Percentiles rank a stretch among this genome's conserved stretches.
Conservation (phyloP, 2,329 filamentous ascomycete species). For the Talaromyces amestolkiae region DNA sequence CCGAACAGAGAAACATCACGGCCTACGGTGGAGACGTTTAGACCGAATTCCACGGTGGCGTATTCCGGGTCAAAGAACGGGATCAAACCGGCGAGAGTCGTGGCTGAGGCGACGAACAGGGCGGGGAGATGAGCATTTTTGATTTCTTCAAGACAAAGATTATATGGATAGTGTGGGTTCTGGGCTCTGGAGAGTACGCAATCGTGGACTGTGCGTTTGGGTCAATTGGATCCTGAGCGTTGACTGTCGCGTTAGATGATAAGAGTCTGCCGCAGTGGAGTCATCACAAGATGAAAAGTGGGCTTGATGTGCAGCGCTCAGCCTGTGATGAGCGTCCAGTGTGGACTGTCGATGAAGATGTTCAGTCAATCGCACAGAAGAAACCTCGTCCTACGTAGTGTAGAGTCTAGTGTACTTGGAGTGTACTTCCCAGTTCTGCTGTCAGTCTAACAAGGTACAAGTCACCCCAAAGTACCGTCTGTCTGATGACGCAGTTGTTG, state of each 20-base stretch:
- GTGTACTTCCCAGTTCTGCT: background rate
- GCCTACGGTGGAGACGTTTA: constrained; percentile 30
- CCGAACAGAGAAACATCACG: constrained; percentile 28
- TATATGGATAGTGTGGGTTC: background rate
- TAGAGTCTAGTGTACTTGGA: background rate
- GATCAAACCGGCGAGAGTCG: constrained; percentile 34
- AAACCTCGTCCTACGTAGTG: background rate
- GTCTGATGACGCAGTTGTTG: constrained; percentile 3
- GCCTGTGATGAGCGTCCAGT: background rate
- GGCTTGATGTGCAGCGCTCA: background rate
- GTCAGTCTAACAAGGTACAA: background rate
- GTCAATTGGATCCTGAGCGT: background rate
- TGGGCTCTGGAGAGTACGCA: background rate
- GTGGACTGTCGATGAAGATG: background rate
- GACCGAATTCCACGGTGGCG: constrained; percentile 36
- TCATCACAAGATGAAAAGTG: constrained; percentile 18
- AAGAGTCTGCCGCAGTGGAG: constrained; percentile 14
- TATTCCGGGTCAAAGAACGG: constrained; percentile 31
- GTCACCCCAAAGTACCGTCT: background rate
- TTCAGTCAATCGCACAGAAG: background rate
- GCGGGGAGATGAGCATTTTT: background rate
- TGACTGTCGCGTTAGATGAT: background rate
- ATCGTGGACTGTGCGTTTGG: background rate
- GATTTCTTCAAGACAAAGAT: background rate
- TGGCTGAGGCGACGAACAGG: constrained; percentile 28